Evolutionary conservation across 2,329 filamentous ascomycete species (phyloP), one percentile per base, ranked within the genome.

Genomic region (Niveomyces coronatus): DNA sequence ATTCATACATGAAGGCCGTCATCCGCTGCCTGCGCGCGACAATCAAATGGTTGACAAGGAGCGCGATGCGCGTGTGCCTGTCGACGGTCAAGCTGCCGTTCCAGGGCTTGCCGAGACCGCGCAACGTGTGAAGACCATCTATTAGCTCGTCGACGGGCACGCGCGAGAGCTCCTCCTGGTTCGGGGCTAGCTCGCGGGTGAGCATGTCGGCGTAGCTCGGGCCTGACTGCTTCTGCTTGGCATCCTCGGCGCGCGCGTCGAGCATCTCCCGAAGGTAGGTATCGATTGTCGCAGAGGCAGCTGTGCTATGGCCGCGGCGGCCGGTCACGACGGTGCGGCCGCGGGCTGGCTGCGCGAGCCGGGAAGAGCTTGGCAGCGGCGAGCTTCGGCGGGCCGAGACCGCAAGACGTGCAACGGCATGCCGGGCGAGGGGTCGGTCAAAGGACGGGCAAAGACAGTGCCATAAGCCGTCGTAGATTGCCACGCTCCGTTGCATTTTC

Each of bases 1-100:
- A 77, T 48, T 85, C 78, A 57, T 91, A 95, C 35, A 86, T 61
- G 37, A 70, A 62, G 3, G 66, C 50, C 48, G 72, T 75, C 3
- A 76, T 74, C 35, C 57, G 53, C 49, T 79, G 70, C 2, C 62
- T 55, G 13, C 76, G 65, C n/a, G 67, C 60, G 29, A 57, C 58
- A 10, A 87, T 56, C 20, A 88, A 61, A 42, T 76, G 70, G 32
- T 70, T 65, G 11, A 81, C 71, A 7, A 82, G 47, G 26, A 48
- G 49, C 3, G 57, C 37, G 11, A 61, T 56, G n/a, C 55, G 52
- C 24, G 36, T 39, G 44, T 55, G 49, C 11, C 48, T 47, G 28
- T 54, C 14, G 6, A 39, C 37, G 8, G 30, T 10, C 45, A 7
- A 49, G 40, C 5, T 52, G 37, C 19, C 49, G 31, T 29, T 41